phyloP scores from a whole-genome alignment of 805 yeast species.

The Kockiozyma suomiensis region DNA sequence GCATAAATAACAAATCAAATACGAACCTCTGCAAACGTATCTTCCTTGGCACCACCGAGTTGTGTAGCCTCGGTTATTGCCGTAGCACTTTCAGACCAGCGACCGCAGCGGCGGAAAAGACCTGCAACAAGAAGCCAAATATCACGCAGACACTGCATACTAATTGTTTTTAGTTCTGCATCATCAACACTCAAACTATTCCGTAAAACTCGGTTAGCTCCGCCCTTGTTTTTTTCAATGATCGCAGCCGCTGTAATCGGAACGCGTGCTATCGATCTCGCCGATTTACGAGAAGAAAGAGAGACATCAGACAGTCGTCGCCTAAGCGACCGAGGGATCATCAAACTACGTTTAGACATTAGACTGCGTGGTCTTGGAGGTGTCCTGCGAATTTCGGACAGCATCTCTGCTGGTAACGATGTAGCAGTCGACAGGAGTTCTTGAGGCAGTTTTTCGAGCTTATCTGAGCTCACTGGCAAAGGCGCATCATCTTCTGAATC shows the following conservation, averaged over 20 bases:
- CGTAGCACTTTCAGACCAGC: conserved; percentile 28
- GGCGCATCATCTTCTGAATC: conserved; percentile 2
- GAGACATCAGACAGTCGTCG: conserved; percentile 29
- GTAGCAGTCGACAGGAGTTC: conserved; percentile 13
- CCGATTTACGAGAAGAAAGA: conserved; percentile 17
- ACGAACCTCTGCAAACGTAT: conserved; percentile 31
- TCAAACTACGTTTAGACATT: conserved; percentile 19
- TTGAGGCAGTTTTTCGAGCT: conserved; percentile 22
- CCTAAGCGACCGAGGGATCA: conserved; percentile 20
- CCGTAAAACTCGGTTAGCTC: conserved; percentile 30
- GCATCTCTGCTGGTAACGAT: conserved; percentile 19
- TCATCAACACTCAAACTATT: conserved; percentile 31
- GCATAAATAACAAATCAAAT: neutral
- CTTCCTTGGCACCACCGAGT: conserved; percentile 31
- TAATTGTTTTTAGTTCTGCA: conserved; percentile 23
- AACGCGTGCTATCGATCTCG: neutral
- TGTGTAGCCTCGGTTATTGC: conserved; percentile 31
- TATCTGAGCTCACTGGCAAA: neutral
- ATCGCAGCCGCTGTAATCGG: conserved; percentile 23
- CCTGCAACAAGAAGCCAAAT: conserved; percentile 33
- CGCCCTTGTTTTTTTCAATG: conserved; percentile 29
- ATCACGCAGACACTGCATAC: conserved; percentile 32
- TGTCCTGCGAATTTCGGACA: conserved; percentile 15
- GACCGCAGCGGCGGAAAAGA: conserved; percentile 24
- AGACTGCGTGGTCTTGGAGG: conserved; percentile 15